Base-by-base conservation (phyloP, 306 rosid species). In the Quercus bicolor region DNA sequence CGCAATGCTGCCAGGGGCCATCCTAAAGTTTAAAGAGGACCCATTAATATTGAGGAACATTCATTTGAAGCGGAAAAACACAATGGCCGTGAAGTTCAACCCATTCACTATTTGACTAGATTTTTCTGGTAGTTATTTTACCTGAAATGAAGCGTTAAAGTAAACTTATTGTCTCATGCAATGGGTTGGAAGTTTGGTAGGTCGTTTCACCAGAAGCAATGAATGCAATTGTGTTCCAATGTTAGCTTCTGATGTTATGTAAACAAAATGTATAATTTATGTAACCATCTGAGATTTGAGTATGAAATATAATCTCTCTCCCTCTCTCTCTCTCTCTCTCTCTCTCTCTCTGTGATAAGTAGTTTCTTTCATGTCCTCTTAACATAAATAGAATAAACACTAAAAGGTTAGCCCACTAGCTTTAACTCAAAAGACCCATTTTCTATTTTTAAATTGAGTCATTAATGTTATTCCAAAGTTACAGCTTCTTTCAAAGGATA, bases 1-100 rank as follows among this genome's bases (percentile, higher is more conserved):
- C 81, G 97, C 88, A 93, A 89, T 81, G 98, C 97, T 70, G 82
- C 92, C 6, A 83, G 87, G 73, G 75, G 74, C 77, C 83, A 74
- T 69, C 78, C 97, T 1, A 93, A 93, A 82, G 80, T 64, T 62
- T 90, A 84, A 88, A 80, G 31, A 29, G 16, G 24, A 29, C 18
- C 79, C 51, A 15, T 60, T 19, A 4, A 18, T 26, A 31, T 53
- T 77, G 48, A 28, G 5, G 43, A 33, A 5, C 43, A 10, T 12
- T 16, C 34, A 6, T 79, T 73, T 31, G 13, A 62, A 26, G 45
- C 28, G 29, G 61, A 54, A 57, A 34, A 14, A 60, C 7, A 28
- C 66, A 11, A 10, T 48, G 53, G 53, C 53, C 5, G 15, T 66
- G 16, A 53, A 28, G 24, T 20, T 57, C 65, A 57, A 57, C 16